A percentile compares a stretch with the other conserved stretches of the same genome.
phyloP scores from a whole-genome alignment of 83 land plant species.

The Picea mariana region DNA sequence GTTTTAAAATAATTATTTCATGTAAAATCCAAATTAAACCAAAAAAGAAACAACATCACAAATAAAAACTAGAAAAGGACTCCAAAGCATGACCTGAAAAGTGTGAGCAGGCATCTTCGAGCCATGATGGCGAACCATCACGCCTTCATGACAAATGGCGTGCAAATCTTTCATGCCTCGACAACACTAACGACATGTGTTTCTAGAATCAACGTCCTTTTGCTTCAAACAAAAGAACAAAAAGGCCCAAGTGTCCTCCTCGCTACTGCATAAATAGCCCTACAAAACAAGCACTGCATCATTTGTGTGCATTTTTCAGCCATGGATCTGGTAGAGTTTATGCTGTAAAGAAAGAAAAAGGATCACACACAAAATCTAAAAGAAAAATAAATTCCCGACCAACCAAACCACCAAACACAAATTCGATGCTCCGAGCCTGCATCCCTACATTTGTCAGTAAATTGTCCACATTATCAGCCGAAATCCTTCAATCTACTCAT shows the following conservation, averaged over 20 bases:
- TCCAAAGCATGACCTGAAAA: constrained; percentile 50
- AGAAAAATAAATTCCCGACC: too few species aligned
- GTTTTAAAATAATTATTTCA: too few species aligned
- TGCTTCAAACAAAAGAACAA: background rate
- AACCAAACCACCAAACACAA: too few species aligned
- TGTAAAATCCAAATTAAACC: too few species aligned
- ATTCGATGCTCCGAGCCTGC: too few species aligned
- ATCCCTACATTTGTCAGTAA: too few species aligned
- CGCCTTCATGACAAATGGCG: background rate
- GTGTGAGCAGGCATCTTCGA: constrained; percentile 93
- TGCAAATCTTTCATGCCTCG: constrained; percentile 1
- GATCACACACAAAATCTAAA: too few species aligned
- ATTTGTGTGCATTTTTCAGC: too few species aligned
- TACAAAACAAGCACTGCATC: background rate
- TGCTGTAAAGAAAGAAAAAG: background rate
- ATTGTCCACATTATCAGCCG: background rate
- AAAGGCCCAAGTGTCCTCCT: too few species aligned
- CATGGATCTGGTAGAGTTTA: background rate
- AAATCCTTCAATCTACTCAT: background rate
- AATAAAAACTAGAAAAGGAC: background rate
- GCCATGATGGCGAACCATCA: constrained; percentile 90
- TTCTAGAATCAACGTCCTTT: background rate
- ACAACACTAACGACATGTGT: background rate
- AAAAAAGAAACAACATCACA: background rate
- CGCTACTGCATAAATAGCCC: background rate